Evolutionary conservation across 2,329 filamentous ascomycete species (phyloP).

Genomic region (Xylaria sp.): DNA sequence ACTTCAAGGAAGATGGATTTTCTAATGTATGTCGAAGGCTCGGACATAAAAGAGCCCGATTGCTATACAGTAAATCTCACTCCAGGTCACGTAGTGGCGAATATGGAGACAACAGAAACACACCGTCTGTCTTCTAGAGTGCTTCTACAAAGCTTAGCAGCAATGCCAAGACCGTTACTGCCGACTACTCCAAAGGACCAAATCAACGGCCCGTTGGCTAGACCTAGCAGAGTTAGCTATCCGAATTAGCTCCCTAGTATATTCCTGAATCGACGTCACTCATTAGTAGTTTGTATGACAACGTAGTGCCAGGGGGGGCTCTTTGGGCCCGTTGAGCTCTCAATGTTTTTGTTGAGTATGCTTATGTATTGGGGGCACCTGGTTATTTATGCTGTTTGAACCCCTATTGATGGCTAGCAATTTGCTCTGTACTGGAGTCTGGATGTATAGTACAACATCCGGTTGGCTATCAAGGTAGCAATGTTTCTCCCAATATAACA

Average conservation of each 20-base stretch:
- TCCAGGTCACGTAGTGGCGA: too few relatives aligned
- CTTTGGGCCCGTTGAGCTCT: neutral
- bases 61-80: too few relatives aligned
- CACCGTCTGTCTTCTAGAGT: neutral
- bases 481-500: neutral
- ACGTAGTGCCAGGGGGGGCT: neutral
- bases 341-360: neutral
- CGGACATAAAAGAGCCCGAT: neutral
- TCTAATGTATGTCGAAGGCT: neutral
- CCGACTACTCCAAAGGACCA: too few relatives aligned
- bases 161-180: neutral
- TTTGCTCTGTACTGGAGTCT: too few relatives aligned
- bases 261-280: neutral
- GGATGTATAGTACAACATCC: too few relatives aligned
- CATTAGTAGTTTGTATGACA: neutral
- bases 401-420: too few relatives aligned
- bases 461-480: neutral
- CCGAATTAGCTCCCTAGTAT: neutral
- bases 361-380: neutral
- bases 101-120: neutral
- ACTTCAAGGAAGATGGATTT: neutral
- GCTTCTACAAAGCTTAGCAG: neutral
- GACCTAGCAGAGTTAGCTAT: neutral
- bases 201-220: neutral
- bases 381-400: neutral